A percentile compares a stretch with the other conserved stretches of the same genome.
Evolutionary conservation across 768 basidiomycete species (phyloP).

Genomic region (Trametes elegans): DNA sequence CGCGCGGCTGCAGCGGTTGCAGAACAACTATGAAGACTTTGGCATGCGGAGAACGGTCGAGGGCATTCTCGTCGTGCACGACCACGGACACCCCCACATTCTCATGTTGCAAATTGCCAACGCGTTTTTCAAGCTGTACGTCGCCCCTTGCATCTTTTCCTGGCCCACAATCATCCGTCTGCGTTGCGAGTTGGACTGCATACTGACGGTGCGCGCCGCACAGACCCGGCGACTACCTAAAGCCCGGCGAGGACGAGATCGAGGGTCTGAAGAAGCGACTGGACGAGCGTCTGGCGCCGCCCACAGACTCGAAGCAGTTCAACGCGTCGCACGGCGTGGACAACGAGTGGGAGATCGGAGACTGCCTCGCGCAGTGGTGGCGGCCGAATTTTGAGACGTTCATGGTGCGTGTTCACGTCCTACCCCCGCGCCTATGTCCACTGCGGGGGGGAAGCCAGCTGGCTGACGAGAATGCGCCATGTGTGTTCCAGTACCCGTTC

Average conservation of each 20-base stretch:
- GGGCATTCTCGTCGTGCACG: slow-evolving; percentile 86
- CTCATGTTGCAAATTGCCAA: slow-evolving; percentile 98
- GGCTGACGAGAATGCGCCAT: background rate
- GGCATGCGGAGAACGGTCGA: slow-evolving; percentile 97
- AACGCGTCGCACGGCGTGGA: slow-evolving; percentile 73
- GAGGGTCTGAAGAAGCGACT: slow-evolving; percentile 87
- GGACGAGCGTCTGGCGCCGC: slow-evolving; percentile 86
- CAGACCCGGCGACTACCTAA: slow-evolving; percentile 98
- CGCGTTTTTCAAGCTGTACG: slow-evolving; percentile 97
- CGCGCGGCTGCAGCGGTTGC: slow-evolving; percentile 88
- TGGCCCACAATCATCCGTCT: background rate
- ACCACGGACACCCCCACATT: slow-evolving; percentile 96
- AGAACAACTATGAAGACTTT: slow-evolving; percentile 95
- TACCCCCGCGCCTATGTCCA: background rate
- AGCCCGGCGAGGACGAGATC: slow-evolving; percentile 91
- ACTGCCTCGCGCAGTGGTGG: slow-evolving; percentile 99
- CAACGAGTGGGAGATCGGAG: slow-evolving; percentile 95
- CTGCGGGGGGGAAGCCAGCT: background rate
- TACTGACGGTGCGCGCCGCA: background rate
- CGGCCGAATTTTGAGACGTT: slow-evolving; percentile 98
- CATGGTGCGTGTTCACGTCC: slow-evolving; percentile 66
- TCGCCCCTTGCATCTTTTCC: slow-evolving; percentile 13
- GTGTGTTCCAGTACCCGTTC: slow-evolving; percentile 75
- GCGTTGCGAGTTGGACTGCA: background rate
- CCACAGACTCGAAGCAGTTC: slow-evolving; percentile 68